Evolutionary conservation across 148 eudicot genomes (phyloP).

Genomic region (Dysphania ambrosioides): DNA sequence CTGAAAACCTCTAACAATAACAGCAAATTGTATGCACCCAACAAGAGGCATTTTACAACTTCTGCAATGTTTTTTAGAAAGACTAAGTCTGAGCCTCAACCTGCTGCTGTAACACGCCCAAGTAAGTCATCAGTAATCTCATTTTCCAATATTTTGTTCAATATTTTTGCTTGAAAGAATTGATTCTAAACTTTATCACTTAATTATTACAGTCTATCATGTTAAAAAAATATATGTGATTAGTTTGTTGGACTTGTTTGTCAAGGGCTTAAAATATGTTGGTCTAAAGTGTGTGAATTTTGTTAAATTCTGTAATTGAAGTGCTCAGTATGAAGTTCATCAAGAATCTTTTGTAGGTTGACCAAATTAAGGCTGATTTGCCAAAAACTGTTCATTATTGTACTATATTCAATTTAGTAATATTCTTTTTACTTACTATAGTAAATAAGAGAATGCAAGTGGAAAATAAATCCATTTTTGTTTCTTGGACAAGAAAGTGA

Average conservation of each 20-base stretch:
- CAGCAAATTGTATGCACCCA: background rate
- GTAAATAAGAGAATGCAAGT: too few relatives aligned
- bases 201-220: too few relatives aligned
- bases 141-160: background rate
- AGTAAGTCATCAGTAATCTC: constrained; percentile 6
- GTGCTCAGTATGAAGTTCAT: background rate
- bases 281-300: background rate
- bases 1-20: constrained; percentile 18
- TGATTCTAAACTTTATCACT: too few relatives aligned
- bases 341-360: background rate
- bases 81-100: constrained; percentile 3
- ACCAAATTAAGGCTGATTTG: background rate
- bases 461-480: too few relatives aligned
- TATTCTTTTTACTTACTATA: too few relatives aligned
- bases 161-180: too few relatives aligned
- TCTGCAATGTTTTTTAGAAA: constrained; percentile 16
- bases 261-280: background rate
- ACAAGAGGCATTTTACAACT: background rate
- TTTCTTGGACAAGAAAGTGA: too few relatives aligned
- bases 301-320: background rate
- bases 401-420: too few relatives aligned
- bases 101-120: constrained; percentile 20
- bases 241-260: background rate
- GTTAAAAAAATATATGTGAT: background rate
- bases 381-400: too few relatives aligned